Base-by-base conservation (phyloP, 129 eudicot species). In the Deinandra increscens region DNA sequence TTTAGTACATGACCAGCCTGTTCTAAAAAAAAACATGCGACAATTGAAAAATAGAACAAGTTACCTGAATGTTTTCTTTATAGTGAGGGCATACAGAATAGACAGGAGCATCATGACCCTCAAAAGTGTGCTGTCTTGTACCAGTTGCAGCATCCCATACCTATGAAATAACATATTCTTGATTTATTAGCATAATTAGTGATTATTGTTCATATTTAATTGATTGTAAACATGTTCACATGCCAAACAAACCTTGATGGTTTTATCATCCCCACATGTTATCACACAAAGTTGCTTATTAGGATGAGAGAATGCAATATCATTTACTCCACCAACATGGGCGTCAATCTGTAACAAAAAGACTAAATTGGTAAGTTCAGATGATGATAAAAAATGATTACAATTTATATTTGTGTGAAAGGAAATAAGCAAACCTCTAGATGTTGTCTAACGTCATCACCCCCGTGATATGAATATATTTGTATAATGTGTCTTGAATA, bases 241-340 rank as follows among this genome's bases (percentile, higher is more conserved):
- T 8, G 71, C 20, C 41, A 31, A 76, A 23, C 70, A 56, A 68
- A 91, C 98, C 96, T 91, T 91, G 53, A 91, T 91, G 39, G 91
- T 87, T 78, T 88, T 88, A 76, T 91, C 98, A 70, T 91, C 98
- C 44, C 96, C 98, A 62, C 97, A 91, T 11, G 98, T 91, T 39
- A 91, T 88, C 74, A 88, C 98, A 55, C 91, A 91, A 71, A 86
- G 94, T 73, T 91, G 96, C 83, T 91, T 91, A 75, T 91, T 91
- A n/a, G 96, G 98, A 62, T 85, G 86, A 71, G 98, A 86, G 75
- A 91, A 91, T 15, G 96, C 98, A 69, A 91, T 83, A 84, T 91
- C 98, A 59, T 91, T 91, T 44, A 91, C 98, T 77, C 98, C 96
- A 54, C 98, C 98, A 63, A 78, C 78, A 81, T 91, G 96, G 56